Base-by-base conservation (phyloP, 805 yeast genomes). In the Saccharomyces jurei region DNA sequence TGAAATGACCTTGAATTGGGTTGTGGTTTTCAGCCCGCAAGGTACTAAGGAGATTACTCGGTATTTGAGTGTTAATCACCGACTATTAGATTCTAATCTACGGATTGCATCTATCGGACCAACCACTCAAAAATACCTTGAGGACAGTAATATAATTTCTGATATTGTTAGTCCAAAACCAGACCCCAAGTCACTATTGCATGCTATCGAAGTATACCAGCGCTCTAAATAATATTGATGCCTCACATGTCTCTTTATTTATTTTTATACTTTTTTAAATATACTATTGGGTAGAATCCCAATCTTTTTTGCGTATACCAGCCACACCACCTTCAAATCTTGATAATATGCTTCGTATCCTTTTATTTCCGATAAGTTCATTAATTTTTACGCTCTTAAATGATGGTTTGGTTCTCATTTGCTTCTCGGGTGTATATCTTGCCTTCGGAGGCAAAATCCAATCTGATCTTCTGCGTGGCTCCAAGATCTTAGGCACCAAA, bases 101-200 rank as follows among this genome's bases (percentile, higher is more conserved):
- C 30, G 48, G n/a, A 71, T 89, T 14, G 97, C 96, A 0, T 83
- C 91, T 3, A 92, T 92, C 55, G 98, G 98, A 0, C 97, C 97
- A 2, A 92, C 97, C 0, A 92, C 98, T 0, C 82, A 86, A 53
- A 76, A 73, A 44, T 89, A 80, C 62, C 70, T 91, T 47, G 41
- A 67, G 4, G 67, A 74, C 1, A 74, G 79, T 21, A 84, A 81
- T 0, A 66, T 92, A 2, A 59, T 48, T 0, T 88, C 91, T 1
- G 71, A 79, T 44, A 79, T 86, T 0, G 86, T 86, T 3, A 84
- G 96, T 2, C 69, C 71, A 4, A 82, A 81, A 55, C 98, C 98
- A 0, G 83, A 83, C 31, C 89, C 96, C 0, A 61, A 59, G 2
- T 76, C 86, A 2, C 70, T 90, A 44, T 68, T 77, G 8, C 69